Base-by-base conservation (phyloP, 306 rosid genomes). In the Citrullus colocynthis region DNA sequence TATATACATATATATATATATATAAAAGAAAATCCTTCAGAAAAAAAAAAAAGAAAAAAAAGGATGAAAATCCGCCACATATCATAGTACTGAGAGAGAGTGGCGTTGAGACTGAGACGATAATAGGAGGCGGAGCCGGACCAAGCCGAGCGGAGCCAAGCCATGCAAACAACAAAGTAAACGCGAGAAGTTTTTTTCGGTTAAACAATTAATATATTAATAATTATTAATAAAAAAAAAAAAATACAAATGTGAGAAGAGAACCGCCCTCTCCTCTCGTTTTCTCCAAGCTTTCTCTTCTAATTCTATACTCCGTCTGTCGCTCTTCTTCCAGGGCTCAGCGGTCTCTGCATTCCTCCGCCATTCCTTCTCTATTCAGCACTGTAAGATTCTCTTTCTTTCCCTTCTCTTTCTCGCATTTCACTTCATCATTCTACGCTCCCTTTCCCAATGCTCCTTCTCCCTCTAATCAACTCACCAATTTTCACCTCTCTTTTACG, bases 231-330 rank as follows among this genome's bases (percentile, higher is more conserved):
- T 32, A 30, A 5, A 16, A 7, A 20, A 12, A 14, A 3, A 18
- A 1, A 45, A 24, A 45, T 72, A 72, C 76, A 72, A 72, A 72
- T 72, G 59, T 28, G 76, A 72, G 76, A 44, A 44, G 76, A 70
- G 60, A 48, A 48, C 76, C 76, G 76, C 76, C 60, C 60, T 72
- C 44, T 66, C 74, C 28, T 18, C 74, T 66, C 74, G 74, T 14
- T 49, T n/a, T 66, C 51, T 45, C 37, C 44, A 42, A 18, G 74
- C 57, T 42, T 39, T 44, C 37, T 70, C 57, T 70, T 59, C 18
- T 9, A 0, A 6, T 59, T 24, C 48, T 64, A 4, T 66, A 72
- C 37, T 72, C 21, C 24, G 76, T 48, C 44, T 49, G 75, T 42
- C 74, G 74, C 74, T 67, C 34, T 11, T 42, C 74, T 20, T 66